Evolutionary conservation across 805 yeast genomes (phyloP).

Genomic region (Ogataea ramenticola): DNA sequence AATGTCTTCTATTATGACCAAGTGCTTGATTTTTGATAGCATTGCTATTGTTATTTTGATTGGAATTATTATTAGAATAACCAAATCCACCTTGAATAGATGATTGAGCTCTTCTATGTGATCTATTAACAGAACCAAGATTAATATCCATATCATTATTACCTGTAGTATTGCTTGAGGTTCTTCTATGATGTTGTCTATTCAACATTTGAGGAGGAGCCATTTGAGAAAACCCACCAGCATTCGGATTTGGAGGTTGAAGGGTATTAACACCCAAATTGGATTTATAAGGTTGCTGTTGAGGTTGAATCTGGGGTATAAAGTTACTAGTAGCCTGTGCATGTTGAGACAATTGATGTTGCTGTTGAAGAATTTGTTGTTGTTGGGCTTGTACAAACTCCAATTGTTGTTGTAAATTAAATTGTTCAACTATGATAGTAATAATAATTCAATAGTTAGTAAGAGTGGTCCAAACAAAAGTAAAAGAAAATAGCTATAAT

Average conservation of each 20-base stretch:
- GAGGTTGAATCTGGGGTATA: constrained; percentile 12
- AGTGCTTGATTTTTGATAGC: constrained; percentile 23
- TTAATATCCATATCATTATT: constrained; percentile 5
- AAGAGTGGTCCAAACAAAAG: neutral
- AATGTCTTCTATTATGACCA: constrained; percentile 89
- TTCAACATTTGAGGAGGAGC: constrained; percentile 22
- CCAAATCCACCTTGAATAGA: neutral
- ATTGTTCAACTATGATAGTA: constrained; percentile 62
- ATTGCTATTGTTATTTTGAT: constrained; percentile 9
- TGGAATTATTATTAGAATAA: neutral
- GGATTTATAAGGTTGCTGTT: neutral
- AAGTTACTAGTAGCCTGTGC: constrained; percentile 6
- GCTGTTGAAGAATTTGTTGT: constrained; percentile 76
- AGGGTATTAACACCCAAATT: constrained; percentile 6
- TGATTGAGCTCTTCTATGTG: constrained; percentile 44
- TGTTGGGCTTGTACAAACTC: constrained; percentile 90
- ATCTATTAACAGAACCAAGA: constrained; percentile 14
- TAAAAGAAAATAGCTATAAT: neutral
- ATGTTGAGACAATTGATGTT: constrained; percentile 35
- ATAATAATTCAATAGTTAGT: neutral
- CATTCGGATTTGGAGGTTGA: constrained; percentile 5
- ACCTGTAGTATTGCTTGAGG: constrained; percentile 16
- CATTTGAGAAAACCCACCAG: constrained; percentile 5
- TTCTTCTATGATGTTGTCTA: constrained; percentile 24
- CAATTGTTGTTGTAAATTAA: constrained; percentile 83